A percentile compares a stretch with the other conserved stretches of the same genome.
phyloP scores from a whole-genome alignment of 1,284 basidiomycete genomes.

The Cryptococcus sp. region DNA sequence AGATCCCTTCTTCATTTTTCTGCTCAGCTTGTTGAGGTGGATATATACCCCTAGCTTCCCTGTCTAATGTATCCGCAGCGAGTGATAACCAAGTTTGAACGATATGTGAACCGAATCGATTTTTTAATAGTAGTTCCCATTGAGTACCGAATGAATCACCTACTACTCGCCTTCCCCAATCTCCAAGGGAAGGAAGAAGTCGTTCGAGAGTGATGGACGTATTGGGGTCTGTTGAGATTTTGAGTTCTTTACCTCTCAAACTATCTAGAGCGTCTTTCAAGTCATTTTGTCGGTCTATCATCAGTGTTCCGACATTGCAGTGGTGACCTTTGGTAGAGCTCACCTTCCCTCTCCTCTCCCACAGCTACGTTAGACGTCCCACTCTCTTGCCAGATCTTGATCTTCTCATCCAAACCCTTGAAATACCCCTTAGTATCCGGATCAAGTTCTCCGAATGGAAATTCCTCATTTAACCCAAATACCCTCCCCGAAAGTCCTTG shows the following conservation, averaged over 20 bases:
- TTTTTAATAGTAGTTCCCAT: slow-evolving; percentile 67
- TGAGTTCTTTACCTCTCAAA: slow-evolving; percentile 78
- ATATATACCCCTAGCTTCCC: slow-evolving; percentile 72
- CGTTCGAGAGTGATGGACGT: slow-evolving; percentile 82
- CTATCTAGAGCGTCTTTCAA: slow-evolving; percentile 77
- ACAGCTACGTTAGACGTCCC: slow-evolving; percentile 38
- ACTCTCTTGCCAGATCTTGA: slow-evolving; percentile 69
- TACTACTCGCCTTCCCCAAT: slow-evolving; percentile 83
- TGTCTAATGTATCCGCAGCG: slow-evolving; percentile 65
- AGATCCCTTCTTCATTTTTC: slow-evolving; percentile 51
- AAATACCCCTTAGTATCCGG: slow-evolving; percentile 88
- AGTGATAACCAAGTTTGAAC: slow-evolving; percentile 78
- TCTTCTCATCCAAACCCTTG: slow-evolving; percentile 74
- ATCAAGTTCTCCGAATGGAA: slow-evolving; percentile 82
- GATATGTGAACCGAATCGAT: slow-evolving; percentile 89
- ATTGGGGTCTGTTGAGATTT: slow-evolving; percentile 85
- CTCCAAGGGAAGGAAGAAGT: slow-evolving; percentile 85
- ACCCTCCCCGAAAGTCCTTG: slow-evolving; percentile 30
- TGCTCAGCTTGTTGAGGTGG: slow-evolving; percentile 44
- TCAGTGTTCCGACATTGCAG: slow-evolving; percentile 1
- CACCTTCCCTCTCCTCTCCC: slow-evolving; percentile 67
- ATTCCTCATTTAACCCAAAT: slow-evolving; percentile 57
- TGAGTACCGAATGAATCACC: slow-evolving; percentile 77
- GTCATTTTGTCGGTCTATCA: slow-evolving; percentile 71
- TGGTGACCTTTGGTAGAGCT: slow-evolving; percentile 21